phyloP scores from a whole-genome alignment of 2,329 filamentous ascomycete species.

The Kalaharituber pfeilii region DNA sequence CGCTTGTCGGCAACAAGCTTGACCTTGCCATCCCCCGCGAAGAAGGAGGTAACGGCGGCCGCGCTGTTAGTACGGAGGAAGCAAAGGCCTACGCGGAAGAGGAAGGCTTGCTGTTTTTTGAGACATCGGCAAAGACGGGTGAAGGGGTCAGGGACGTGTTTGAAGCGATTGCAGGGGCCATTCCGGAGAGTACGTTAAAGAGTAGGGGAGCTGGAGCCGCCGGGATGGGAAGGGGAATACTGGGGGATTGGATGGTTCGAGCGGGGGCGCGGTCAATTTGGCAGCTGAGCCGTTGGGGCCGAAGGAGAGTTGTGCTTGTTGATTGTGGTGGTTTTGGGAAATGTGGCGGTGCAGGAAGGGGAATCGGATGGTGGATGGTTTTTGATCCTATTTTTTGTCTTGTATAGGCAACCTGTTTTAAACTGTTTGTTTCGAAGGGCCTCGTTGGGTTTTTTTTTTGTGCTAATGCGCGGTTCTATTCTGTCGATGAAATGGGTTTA shows the following conservation, averaged over 20 bases:
- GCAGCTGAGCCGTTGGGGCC: slow-evolving; percentile 54
- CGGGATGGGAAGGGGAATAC: slow-evolving; percentile 35
- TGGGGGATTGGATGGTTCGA: slow-evolving; percentile 26
- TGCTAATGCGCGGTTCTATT: background rate
- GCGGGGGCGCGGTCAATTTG: slow-evolving; percentile 68
- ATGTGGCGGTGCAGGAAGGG: too few species aligned
- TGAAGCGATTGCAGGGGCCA: slow-evolving; percentile 93
- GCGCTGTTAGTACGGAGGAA: slow-evolving; percentile 81
- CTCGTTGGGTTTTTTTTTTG: background rate
- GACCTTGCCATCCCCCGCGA: slow-evolving; percentile 52
- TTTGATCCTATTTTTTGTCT: background rate
- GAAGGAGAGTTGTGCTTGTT: slow-evolving; percentile 89
- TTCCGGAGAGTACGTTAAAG: slow-evolving; percentile 92
- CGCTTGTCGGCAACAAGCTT: slow-evolving; percentile 89
- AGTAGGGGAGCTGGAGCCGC: slow-evolving; percentile 56
- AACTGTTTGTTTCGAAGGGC: background rate
- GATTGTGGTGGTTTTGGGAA: too few species aligned
- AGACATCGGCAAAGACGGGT: slow-evolving; percentile 94
- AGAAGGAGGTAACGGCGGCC: slow-evolving; percentile 46
- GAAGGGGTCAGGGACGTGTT: slow-evolving; percentile 92
- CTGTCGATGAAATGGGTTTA: too few species aligned
- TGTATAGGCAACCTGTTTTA: too few species aligned
- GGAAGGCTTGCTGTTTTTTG: slow-evolving; percentile 85
- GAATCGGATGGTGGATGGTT: background rate
- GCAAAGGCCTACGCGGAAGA: slow-evolving; percentile 88